phyloP scores from a whole-genome alignment of 768 basidiomycete genomes.

The Leccinum truebloodii region DNA sequence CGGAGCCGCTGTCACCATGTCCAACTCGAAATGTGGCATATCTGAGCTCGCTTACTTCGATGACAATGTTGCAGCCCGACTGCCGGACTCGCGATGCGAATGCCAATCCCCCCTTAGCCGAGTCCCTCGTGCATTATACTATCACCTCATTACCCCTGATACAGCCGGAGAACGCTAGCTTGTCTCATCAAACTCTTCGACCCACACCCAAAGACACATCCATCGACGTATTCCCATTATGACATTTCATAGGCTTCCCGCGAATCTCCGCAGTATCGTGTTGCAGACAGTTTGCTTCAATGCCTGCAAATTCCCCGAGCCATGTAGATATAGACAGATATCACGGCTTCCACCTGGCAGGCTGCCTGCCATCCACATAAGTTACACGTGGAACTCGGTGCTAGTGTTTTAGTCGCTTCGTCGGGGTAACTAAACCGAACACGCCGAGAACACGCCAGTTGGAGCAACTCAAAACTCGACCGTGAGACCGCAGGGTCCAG shows the following conservation, averaged over 20 bases:
- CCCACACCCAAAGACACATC: background rate
- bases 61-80: conserved; percentile 8
- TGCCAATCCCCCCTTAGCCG: background rate
- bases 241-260: background rate
- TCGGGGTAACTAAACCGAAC: conserved; percentile 3
- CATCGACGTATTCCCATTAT: background rate
- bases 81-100: conserved; percentile 7
- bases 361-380: background rate
- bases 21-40: conserved; percentile 14
- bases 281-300: background rate
- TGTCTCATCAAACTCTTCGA: background rate
- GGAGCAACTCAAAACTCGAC: conserved; percentile 1
- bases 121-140: conserved; percentile 2
- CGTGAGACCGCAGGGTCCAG: conserved; percentile 7
- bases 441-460: conserved; percentile 1
- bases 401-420: background rate
- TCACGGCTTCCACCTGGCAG: background rate
- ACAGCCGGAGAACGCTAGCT: background rate
- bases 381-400: conserved; percentile 2
- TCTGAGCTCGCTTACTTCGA: conserved; percentile 9
- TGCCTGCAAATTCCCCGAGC: background rate
- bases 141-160: conserved; percentile 11
- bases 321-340: background rate
- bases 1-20: conserved; percentile 1
- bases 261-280: conserved; percentile 9